Evolutionary conservation across 75 land plant genomes (phyloP).

Genomic region (Isoetes taiwanensis): DNA sequence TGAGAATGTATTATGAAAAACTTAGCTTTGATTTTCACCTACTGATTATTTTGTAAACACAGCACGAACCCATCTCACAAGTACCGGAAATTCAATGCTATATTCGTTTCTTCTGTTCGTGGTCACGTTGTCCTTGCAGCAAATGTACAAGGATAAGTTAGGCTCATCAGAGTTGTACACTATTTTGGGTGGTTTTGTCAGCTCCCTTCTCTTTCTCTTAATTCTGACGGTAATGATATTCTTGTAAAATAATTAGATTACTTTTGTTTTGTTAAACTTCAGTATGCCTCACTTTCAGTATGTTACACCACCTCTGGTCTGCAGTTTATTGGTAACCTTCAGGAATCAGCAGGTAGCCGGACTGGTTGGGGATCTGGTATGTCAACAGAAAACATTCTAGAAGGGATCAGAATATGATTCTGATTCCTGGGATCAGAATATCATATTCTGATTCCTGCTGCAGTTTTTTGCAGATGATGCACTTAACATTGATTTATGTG

Average conservation of each 20-base stretch:
- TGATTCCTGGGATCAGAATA: neutral
- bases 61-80: slow-evolving; percentile 23
- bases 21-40: neutral
- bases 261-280: no score
- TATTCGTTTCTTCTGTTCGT: slow-evolving; percentile 61
- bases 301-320: slow-evolving; percentile 9
- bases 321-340: slow-evolving; percentile 88
- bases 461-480: neutral
- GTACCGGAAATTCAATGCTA: slow-evolving; percentile 63
- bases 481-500: slow-evolving; percentile 4
- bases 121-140: slow-evolving; percentile 63
- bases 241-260: no score
- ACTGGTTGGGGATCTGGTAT: slow-evolving; percentile 97
- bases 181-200: slow-evolving; percentile 66
- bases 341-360: slow-evolving; percentile 48
- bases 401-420: neutral
- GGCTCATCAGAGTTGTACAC: slow-evolving; percentile 76
- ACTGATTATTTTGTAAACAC: neutral
- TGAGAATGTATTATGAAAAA: neutral
- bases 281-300: no score
- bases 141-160: slow-evolving; percentile 59
- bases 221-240: slow-evolving; percentile 60
- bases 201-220: slow-evolving; percentile 62
- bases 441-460: neutral
- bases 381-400: no score